Base-by-base conservation (phyloP, 2,329 filamentous ascomycete species). In the Byssoonygena ceratinophila region DNA sequence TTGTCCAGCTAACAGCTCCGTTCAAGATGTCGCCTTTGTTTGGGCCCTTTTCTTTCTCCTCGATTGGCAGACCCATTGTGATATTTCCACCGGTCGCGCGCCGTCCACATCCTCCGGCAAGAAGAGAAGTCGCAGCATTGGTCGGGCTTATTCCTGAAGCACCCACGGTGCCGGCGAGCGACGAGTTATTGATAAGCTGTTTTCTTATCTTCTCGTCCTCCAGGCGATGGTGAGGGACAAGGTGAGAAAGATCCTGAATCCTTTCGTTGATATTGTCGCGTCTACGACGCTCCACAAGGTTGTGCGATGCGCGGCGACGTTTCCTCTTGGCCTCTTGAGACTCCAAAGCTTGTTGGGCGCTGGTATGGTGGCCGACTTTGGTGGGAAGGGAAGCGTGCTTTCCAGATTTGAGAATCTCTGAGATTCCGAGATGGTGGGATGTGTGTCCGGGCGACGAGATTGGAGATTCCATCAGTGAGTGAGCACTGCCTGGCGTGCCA, bases 1-100 rank as follows among this genome's bases (percentile, higher is more conserved):
- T 82, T 56, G 88, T 96, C 92, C 92, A 98, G 70, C 88, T 89
- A 51, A 97, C 92, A 31, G 91, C 87, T 27, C 92, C 91, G 64
- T 97, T 97, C 61, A 98, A 83, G 55, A 98, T 97, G 62, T 98
- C 92, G 46, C 92, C 92, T 73, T 98, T 98, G 76, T 97, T 97
- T 4, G 92, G 92, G 0, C 92, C 92, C 66, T 97, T 97, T 72
- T 98, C 92, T 68, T 97, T 97, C 60, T 97, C 92, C 62, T 98
- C 92, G 32, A 94, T 79, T 0, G 92, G 91, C 27, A 97, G 78
- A 12, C 90, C 89, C 58, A 91, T 91, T 4, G 89, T 95, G 62
- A 96, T 96, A 65, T 86, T 94, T 34, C 85, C 85, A 5, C 82
- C 76, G n/a, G 75, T 76, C 27, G 89, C 89, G 57, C 90, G 82